These are phyloP conservation scores for Phlyctochytrium bullatum DNA, from an alignment of 192 early-diverging fungal genomes.

Conservation along the genomic window DNA sequence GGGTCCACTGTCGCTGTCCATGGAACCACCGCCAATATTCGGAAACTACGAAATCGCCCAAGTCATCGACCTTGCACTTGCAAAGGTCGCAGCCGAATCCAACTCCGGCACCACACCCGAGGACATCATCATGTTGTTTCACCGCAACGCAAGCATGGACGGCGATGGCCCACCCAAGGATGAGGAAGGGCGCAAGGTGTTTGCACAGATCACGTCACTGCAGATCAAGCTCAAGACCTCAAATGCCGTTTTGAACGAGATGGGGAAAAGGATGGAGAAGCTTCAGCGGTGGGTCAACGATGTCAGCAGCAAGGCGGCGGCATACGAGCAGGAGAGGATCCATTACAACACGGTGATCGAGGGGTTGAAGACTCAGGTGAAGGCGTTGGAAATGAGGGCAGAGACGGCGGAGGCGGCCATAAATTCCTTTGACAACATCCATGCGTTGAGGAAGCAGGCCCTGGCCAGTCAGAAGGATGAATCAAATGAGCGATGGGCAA, in stretches of 20 bases:
- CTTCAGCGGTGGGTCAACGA: constrained; percentile 8
- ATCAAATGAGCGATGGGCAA: too few relatives aligned
- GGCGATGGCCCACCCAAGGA: background rate
- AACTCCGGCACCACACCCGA: background rate
- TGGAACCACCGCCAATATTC: constrained; percentile 17
- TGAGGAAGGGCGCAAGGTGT: background rate
- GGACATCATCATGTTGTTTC: constrained; percentile 12
- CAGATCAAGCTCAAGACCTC: constrained; percentile 28
- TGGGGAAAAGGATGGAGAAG: constrained; percentile 24
- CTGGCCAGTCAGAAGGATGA: too few relatives aligned
- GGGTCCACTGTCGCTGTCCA: background rate
- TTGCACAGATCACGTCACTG: constrained; percentile 7
- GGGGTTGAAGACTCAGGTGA: constrained; percentile 6
- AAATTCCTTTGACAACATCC: constrained; percentile 11
- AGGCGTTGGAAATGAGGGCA: constrained; percentile 12
- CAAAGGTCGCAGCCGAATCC: background rate
- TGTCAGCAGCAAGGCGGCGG: background rate
- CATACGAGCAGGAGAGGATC: constrained; percentile 12
- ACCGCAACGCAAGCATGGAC: background rate
- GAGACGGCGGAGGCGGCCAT: constrained; percentile 26
- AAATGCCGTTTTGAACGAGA: constrained; percentile 19
- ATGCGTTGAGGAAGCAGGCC: too few relatives aligned
- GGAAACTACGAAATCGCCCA: constrained; percentile 14
- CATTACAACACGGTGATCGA: background rate
- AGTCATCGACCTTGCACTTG: constrained; percentile 14